Percentiles rank a stretch among this genome's conserved stretches.
Evolutionary conservation across 2,329 filamentous ascomycete genomes (phyloP).

Genomic region (Thielaviopsis ethacetica): DNA sequence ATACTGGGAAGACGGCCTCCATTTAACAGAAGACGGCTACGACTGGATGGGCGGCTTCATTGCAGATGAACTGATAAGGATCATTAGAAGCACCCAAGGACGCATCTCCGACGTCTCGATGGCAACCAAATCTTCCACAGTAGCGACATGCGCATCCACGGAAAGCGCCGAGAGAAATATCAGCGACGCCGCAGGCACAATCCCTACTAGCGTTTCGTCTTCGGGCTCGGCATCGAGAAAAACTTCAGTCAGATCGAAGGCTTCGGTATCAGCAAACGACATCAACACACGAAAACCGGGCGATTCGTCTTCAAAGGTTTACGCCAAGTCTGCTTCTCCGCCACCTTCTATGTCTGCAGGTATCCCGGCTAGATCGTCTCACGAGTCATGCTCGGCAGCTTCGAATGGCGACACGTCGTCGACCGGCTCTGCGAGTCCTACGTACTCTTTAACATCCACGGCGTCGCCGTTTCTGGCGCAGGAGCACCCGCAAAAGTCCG

Average conservation of each 20-base stretch:
- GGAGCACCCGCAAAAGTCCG: not conserved
- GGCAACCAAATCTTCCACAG: too few species aligned
- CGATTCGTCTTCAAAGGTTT: not conserved
- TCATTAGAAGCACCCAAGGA: slow-evolving; percentile 19
- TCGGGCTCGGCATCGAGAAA: slow-evolving; percentile 2
- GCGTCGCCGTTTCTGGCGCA: not conserved
- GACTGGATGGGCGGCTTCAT: slow-evolving; percentile 43
- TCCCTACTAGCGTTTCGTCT: not conserved
- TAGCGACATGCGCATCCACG: too few species aligned
- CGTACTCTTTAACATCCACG: slow-evolving; percentile 5
- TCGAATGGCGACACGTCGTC: not conserved
- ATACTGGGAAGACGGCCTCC: slow-evolving; percentile 46
- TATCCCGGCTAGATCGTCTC: not conserved
- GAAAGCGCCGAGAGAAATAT: not conserved
- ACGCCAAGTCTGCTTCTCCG: not conserved
- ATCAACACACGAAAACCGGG: slow-evolving; percentile 11
- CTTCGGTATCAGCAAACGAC: slow-evolving; percentile 9
- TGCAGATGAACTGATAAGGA: slow-evolving; percentile 32
- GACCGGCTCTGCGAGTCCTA: slow-evolving; percentile 7
- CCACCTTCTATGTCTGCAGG: not conserved
- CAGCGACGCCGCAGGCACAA: not conserved
- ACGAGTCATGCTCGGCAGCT: not conserved
- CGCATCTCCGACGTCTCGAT: not conserved
- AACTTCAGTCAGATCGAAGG: not conserved
- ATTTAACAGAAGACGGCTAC: slow-evolving; percentile 43